Evolutionary conservation across 1,139 yeast genomes (phyloP).

Genomic region (Sugiyamaella novakii): DNA sequence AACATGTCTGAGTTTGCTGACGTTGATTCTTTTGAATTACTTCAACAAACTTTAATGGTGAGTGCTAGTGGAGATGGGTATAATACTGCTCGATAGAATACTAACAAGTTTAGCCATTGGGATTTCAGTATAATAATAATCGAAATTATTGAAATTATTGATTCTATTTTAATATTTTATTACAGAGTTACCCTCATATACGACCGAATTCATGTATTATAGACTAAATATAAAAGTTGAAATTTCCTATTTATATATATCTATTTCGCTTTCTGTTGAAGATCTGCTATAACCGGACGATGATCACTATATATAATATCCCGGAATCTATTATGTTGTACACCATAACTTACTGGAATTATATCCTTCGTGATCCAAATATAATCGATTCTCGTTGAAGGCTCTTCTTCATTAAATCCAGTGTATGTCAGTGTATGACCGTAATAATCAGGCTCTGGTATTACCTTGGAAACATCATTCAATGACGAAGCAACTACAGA

Average conservation of each 20-base stretch:
- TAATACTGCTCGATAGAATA: no score
- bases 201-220: no score
- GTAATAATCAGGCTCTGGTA: conserved; percentile 36
- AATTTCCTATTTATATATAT: no score
- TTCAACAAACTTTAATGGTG: conserved; percentile 20
- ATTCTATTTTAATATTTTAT: neutral
- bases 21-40: conserved; percentile 22
- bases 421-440: conserved; percentile 54
- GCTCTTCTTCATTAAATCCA: conserved; percentile 47
- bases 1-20: conserved; percentile 21
- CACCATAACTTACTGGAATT: conserved; percentile 46
- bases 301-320: conserved; percentile 56
- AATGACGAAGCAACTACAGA: conserved; percentile 44
- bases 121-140: conserved; percentile 7
- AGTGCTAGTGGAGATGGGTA: conserved; percentile 11
- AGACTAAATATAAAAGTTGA: no score
- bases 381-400: conserved; percentile 51
- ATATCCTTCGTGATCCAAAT: conserved; percentile 45
- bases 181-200: no score
- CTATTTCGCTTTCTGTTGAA: conserved; percentile 26
- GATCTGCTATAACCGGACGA: conserved; percentile 56
- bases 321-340: conserved; percentile 51
- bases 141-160: neutral
- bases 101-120: conserved; percentile 11
- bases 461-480: conserved; percentile 40